Percentiles rank a stretch among this genome's conserved stretches.
Conservation (phyloP, 2,329 filamentous ascomycete species). For the Sporothrix schenckii region DNA sequence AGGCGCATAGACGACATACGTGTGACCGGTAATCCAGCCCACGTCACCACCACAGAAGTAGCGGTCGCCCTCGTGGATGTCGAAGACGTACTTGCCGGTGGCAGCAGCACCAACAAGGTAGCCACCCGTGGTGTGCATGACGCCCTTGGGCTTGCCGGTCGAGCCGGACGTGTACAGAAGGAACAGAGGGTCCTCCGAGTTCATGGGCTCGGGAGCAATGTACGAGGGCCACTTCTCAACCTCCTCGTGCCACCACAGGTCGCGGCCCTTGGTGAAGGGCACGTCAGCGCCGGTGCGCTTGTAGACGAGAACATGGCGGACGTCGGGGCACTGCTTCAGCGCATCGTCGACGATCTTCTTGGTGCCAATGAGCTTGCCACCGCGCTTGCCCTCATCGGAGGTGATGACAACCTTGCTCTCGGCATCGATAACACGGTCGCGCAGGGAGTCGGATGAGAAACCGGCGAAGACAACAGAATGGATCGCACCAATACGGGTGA, state of each 20-base stretch:
- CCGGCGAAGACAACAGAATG: constrained; percentile 98
- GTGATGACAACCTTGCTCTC: constrained; percentile 94
- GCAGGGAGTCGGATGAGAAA: constrained; percentile 93
- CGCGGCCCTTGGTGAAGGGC: constrained; percentile 84
- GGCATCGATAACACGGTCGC: constrained; percentile 91
- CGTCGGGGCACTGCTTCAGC: constrained; percentile 90
- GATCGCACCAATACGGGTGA: constrained; percentile 87
- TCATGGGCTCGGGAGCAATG: constrained; percentile 84
- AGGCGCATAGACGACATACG: constrained; percentile 96
- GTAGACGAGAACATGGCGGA: constrained; percentile 84
- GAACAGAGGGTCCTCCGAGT: constrained; percentile 94
- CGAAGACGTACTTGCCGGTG: constrained; percentile 98
- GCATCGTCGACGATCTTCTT: constrained; percentile 99
- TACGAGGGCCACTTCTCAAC: constrained; percentile 95
- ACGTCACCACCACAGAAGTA: constrained; percentile 99
- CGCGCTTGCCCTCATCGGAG: constrained; percentile 95
- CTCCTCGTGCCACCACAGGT: constrained; percentile 99
- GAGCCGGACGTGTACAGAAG: constrained; percentile 97
- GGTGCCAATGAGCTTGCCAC: constrained; percentile 94
- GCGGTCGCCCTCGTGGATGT: constrained; percentile 89
- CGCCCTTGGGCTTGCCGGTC: constrained; percentile 97
- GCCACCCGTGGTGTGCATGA: constrained; percentile 95
- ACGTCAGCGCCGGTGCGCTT: constrained; percentile 93
- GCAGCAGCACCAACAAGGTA: constrained; percentile 92
- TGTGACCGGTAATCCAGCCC: constrained; percentile 98